Conservation (phyloP, 2,329 filamentous ascomycete genomes). For the Aspergillus brunneoviolaceus region DNA sequence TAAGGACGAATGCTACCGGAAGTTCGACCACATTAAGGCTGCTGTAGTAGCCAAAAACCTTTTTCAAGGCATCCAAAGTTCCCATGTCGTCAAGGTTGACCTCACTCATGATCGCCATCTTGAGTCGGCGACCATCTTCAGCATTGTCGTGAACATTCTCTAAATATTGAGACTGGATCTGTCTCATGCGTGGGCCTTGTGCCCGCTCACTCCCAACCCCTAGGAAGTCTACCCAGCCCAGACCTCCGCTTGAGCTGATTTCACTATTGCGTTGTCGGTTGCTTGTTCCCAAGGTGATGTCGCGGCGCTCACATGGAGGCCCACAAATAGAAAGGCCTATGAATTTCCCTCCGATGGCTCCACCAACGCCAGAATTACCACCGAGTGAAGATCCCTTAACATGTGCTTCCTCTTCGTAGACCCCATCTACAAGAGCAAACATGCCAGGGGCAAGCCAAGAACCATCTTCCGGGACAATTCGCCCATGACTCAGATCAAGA, state of each 20-base stretch:
- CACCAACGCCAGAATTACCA: conserved; percentile 78
- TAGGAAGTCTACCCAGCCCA: conserved; percentile 96
- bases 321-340: conserved; percentile 87
- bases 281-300: conserved; percentile 71
- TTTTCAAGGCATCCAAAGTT: conserved; percentile 77
- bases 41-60: conserved; percentile 73
- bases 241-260: conserved; percentile 66
- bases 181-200: conserved; percentile 77
- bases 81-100: conserved; percentile 80
- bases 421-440: conserved; percentile 90
- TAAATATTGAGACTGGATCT: conserved; percentile 71
- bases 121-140: conserved; percentile 40
- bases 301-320: conserved; percentile 83
- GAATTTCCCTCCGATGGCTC: conserved; percentile 88
- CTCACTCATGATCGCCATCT: conserved; percentile 77
- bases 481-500: conserved; percentile 77
- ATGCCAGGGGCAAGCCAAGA: conserved; percentile 94
- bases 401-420: conserved; percentile 92
- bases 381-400: conserved; percentile 66
- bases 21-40: conserved; percentile 61
- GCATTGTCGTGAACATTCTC: conserved; percentile 24
- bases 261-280: conserved; percentile 42
- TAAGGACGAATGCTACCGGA: conserved; percentile 77
- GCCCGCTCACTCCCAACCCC: conserved; percentile 88
- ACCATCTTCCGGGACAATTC: conserved; percentile 77